phyloP scores from a whole-genome alignment of 306 rosid genomes.

The Comarum palustre region DNA sequence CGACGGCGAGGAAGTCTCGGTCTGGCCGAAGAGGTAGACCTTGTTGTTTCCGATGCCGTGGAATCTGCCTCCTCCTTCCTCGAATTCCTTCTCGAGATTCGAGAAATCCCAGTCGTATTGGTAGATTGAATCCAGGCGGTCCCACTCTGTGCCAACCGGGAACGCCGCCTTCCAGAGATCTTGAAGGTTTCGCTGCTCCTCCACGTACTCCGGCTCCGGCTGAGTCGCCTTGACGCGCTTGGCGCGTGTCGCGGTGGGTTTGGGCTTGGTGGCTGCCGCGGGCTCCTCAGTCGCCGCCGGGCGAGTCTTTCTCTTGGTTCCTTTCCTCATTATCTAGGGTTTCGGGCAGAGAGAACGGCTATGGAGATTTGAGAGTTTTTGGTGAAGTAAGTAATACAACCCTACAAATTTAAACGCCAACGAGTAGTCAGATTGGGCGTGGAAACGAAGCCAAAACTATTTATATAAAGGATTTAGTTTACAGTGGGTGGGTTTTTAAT shows the following conservation, averaged over 20 bases:
- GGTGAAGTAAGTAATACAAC: too few relatives aligned
- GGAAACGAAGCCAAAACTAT: background rate
- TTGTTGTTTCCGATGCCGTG: constrained; percentile 42
- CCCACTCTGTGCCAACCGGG: constrained; percentile 57
- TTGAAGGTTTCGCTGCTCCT: constrained; percentile 45
- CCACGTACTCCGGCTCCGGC: constrained; percentile 39
- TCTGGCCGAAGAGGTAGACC: constrained; percentile 78
- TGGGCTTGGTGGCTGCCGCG: constrained; percentile 5
- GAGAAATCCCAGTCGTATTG: constrained; percentile 49
- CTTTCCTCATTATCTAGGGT: constrained; percentile 40
- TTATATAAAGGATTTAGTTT: background rate
- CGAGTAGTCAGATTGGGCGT: background rate
- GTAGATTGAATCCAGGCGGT: constrained; percentile 39
- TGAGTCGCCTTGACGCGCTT: constrained; percentile 54
- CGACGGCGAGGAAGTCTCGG: constrained; percentile 37
- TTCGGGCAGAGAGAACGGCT: background rate
- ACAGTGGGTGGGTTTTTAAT: background rate
- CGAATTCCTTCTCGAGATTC: constrained; percentile 57
- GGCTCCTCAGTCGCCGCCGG: constrained; percentile 32
- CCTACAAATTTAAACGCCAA: background rate
- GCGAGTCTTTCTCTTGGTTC: constrained; percentile 48
- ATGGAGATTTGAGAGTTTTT: background rate
- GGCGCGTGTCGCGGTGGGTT: constrained; percentile 36
- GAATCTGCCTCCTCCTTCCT: constrained; percentile 71
- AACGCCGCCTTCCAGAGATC: constrained; percentile 49